Base-by-base conservation (phyloP, 169 alveolate species). In the Plasmodium coatneyi region DNA sequence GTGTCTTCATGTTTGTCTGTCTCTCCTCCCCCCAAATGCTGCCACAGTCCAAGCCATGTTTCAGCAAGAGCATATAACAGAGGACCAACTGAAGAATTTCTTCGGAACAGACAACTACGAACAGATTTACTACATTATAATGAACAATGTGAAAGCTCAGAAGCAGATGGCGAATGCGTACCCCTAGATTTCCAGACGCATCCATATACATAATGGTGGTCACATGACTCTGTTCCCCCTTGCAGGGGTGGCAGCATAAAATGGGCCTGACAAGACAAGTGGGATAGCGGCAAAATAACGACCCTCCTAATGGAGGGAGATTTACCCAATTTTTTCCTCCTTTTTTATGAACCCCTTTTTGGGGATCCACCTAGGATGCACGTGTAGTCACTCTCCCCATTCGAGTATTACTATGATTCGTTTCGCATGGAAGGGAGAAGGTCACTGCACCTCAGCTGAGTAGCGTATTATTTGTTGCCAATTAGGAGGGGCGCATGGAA, bases 51-150 rank as follows among this genome's bases (percentile, higher is more conserved):
- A 72, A 5, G 60, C 43, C 12, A 46, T 86, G 70, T 86, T 86
- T 72, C 93, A 86, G 7, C 52, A 19, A 7, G 93, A 86, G 9
- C 41, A 86, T 30, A 74, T 86, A 74, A 76, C 78, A 14, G 93
- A 86, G 41, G 93, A 86, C 4, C 84, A 86, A 74, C 86, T 86
- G 12, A 72, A 76, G 54, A 76, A 43, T 34, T 76, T 49, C 66
- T 86, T 86, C 66, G 84, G 86, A 14, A 86, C 93, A 30, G 71
- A 76, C 30, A 76, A 86, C 70, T 86, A 86, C 71, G 93, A 86
- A 46, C 72, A 86, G 66, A 86, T 86, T 74, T 86, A 86, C 66
- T 86, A 86, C 71, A 78, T 86, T 16, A 86, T 86, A 22, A 52
- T 86, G 93, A 86, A 76, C 41, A 86, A 86, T 36, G 41, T 86